Percentiles rank a stretch among this genome's conserved stretches.
These are phyloP conservation scores for Bombardia bombarda DNA, from an alignment of 495 filamentous ascomycete species.

Conservation along the genomic window DNA sequence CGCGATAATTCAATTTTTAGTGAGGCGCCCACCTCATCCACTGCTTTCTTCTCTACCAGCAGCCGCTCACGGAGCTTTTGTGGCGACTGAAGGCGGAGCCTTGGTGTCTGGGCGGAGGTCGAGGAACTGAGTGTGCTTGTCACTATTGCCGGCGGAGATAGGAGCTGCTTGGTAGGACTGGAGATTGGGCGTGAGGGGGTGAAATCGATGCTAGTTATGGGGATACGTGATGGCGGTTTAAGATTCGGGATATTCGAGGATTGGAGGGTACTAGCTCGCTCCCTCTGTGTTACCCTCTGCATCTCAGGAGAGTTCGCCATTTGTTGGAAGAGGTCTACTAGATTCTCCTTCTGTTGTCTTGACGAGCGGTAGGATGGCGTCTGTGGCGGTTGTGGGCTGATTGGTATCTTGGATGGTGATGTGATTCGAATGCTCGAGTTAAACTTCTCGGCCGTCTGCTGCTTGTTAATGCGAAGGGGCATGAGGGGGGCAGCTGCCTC, in stretches of 20 bases:
- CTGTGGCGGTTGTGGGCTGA: conserved; percentile 31
- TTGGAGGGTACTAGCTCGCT: conserved; percentile 33
- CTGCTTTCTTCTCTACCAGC: conserved; percentile 66
- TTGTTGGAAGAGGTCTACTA: conserved; percentile 19
- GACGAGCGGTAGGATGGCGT: no score
- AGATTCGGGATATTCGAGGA: conserved; percentile 42
- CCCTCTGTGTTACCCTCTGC: conserved; percentile 9
- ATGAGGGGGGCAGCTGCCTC: conserved; percentile 22
- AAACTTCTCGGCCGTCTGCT: conserved; percentile 54
- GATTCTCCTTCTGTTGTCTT: no score
- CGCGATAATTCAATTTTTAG: conserved; percentile 71
- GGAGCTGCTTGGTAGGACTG: conserved; percentile 9
- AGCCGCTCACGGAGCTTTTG: conserved; percentile 90
- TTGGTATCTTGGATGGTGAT: conserved; percentile 36
- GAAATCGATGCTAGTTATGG: conserved; percentile 16
- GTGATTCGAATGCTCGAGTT: conserved; percentile 34
- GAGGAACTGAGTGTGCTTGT: conserved; percentile 5
- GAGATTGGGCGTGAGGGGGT: neutral
- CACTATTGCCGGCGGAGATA: conserved; percentile 29
- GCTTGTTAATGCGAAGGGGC: conserved; percentile 42
- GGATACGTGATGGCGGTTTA: conserved; percentile 24
- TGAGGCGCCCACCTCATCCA: conserved; percentile 57
- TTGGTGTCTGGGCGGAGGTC: conserved; percentile 37
- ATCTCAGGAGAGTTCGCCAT: conserved; percentile 29
- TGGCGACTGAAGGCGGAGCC: conserved; percentile 78